Conservation (phyloP, 495 filamentous ascomycete genomes). For the Cetradonia linearis region DNA sequence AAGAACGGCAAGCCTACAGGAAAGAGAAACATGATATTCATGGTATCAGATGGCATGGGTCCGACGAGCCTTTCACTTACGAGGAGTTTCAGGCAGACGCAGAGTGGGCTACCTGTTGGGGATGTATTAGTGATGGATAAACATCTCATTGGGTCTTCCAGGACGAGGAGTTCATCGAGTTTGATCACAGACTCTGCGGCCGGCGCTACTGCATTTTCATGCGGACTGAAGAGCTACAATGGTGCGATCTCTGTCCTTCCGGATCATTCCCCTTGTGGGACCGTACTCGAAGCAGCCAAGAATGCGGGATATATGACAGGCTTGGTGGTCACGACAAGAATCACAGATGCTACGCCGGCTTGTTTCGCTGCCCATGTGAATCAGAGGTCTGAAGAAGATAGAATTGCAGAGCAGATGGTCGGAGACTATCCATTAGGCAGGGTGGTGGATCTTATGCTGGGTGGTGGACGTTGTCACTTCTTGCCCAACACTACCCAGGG, state of each 20-base stretch:
- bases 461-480: constrained; percentile 90
- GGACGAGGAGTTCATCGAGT: constrained; percentile 70
- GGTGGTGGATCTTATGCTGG: constrained; percentile 82
- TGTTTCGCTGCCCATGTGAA: constrained; percentile 89
- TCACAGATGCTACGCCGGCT: constrained; percentile 96
- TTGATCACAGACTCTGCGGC: constrained; percentile 92
- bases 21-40: constrained; percentile 91
- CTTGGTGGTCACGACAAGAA: constrained; percentile 85
- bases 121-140: constrained; percentile 70
- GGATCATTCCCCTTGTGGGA: constrained; percentile 77
- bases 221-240: constrained; percentile 87
- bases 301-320: constrained; percentile 85
- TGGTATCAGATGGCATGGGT: constrained; percentile 98
- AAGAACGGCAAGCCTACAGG: constrained; percentile 46
- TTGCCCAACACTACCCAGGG: constrained; percentile 64
- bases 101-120: constrained; percentile 53
- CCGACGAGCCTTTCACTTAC: constrained; percentile 82
- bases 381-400: constrained; percentile 66
- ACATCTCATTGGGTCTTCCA: constrained; percentile 77
- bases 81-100: constrained; percentile 65
- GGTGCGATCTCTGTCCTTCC: constrained; percentile 86
- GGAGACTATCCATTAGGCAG: constrained; percentile 78
- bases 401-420: constrained; percentile 83
- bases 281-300: constrained; percentile 89
- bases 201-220: constrained; percentile 92